These are phyloP conservation scores for Entonaema liquescens DNA, from an alignment of 495 filamentous ascomycete species.

Conservation along the genomic window DNA sequence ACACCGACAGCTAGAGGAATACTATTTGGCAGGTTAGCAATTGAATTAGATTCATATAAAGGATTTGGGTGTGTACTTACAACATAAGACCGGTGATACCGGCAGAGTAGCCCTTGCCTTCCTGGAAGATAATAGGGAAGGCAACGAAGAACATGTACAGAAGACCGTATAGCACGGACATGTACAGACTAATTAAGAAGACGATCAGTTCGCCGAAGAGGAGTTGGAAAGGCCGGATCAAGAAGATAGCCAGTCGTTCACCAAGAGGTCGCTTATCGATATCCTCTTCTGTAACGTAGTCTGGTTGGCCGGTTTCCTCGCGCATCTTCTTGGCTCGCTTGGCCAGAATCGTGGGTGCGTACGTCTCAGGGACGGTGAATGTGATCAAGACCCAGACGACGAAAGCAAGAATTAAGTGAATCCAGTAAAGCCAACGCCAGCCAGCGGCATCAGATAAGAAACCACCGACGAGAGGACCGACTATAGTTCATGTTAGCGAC, in stretches of 20 bases:
- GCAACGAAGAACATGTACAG: conserved; percentile 88
- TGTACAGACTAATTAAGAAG: conserved; percentile 77
- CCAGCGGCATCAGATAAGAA: conserved; percentile 72
- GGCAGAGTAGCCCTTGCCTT: conserved; percentile 75
- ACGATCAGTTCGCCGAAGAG: conserved; percentile 83
- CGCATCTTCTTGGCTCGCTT: conserved; percentile 71
- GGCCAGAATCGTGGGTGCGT: conserved; percentile 74
- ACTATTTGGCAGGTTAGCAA: conserved; percentile 23
- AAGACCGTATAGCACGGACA: conserved; percentile 79
- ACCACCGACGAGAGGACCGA: conserved; percentile 78
- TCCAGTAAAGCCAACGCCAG: conserved; percentile 90
- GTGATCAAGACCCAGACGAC: conserved; percentile 74
- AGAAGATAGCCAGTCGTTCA: conserved; percentile 70
- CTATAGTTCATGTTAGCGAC: conserved; percentile 37
- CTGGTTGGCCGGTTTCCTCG: conserved; percentile 67
- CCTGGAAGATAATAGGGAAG: conserved; percentile 81
- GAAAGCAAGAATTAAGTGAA: conserved; percentile 75
- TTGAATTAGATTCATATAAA: neutral
- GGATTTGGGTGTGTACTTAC: conserved; percentile 26
- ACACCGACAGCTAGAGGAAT: conserved; percentile 54
- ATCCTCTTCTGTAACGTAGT: conserved; percentile 76
- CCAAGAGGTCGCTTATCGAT: conserved; percentile 71
- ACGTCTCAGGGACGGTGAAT: conserved; percentile 84
- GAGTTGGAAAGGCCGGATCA: conserved; percentile 80
- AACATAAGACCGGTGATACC: conserved; percentile 83